A percentile compares a stretch with the other conserved stretches of the same genome.
These are phyloP conservation scores for Tanozyma kutaoensis DNA, from an alignment of 805 yeast genomes.

Conservation along the genomic window DNA sequence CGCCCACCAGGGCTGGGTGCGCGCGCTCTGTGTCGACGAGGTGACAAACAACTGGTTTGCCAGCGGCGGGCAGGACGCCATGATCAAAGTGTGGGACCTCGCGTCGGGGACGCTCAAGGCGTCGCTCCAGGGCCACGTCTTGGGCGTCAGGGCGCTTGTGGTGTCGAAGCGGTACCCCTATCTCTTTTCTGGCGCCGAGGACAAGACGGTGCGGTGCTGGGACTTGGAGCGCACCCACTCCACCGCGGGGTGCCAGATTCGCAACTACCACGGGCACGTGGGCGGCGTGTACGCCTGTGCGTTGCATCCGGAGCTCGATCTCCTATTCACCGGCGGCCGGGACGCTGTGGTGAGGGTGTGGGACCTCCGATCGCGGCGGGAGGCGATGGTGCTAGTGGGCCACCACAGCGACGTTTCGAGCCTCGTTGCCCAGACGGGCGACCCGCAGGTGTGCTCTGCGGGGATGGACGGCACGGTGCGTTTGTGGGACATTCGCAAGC, in stretches of 20 bases:
- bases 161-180: conserved; percentile 74
- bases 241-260: conserved; percentile 32
- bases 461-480: conserved; percentile 78
- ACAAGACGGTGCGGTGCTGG: conserved; percentile 89
- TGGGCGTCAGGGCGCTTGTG: conserved; percentile 72
- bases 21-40: conserved; percentile 74
- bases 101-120: conserved; percentile 57
- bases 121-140: conserved; percentile 79
- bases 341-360: conserved; percentile 81
- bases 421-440: conserved; percentile 53
- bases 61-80: conserved; percentile 80
- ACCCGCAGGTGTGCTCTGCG: conserved; percentile 77
- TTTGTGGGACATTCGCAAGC: conserved; percentile 85
- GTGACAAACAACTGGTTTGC: conserved; percentile 77
- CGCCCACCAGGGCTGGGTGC: conserved; percentile 91
- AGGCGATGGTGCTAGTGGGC: conserved; percentile 69
- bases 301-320: conserved; percentile 76
- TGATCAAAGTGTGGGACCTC: conserved; percentile 86
- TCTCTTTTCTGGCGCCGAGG: conserved; percentile 86
- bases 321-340: conserved; percentile 78
- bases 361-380: conserved; percentile 77
- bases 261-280: conserved; percentile 90
- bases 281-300: conserved; percentile 80
- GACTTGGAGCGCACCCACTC: conserved; percentile 80
- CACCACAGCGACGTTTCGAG: conserved; percentile 67